These are phyloP conservation scores for Nyctanthes arbortristis DNA, from an alignment of 257 asterid genomes.

Conservation along the genomic window DNA sequence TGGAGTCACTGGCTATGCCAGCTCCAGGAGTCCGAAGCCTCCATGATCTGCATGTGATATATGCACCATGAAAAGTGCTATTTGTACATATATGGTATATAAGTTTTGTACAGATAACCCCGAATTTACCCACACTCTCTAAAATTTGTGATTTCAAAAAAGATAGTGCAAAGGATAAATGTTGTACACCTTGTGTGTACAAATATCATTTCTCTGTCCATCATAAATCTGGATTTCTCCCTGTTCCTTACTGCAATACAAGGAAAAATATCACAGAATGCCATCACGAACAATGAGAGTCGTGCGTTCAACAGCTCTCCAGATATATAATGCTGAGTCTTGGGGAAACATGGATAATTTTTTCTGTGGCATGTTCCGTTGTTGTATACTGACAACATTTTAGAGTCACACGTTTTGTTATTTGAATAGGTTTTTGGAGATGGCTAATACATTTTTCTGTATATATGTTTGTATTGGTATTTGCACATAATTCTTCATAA, in stretches of 20 bases:
- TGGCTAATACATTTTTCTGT: neutral
- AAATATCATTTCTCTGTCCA: too few relatives aligned
- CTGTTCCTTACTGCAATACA: too few relatives aligned
- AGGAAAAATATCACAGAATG: neutral
- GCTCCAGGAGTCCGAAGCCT: neutral
- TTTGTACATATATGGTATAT: too few relatives aligned
- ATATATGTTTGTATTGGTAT: neutral
- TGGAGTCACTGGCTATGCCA: neutral
- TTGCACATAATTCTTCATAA: neutral
- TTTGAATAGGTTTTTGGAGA: constrained; percentile 13
- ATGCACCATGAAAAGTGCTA: too few relatives aligned
- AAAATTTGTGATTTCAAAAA: too few relatives aligned
- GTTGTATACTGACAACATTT: neutral
- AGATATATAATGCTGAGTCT: neutral
- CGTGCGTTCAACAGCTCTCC: neutral
- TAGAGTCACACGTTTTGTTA: neutral
- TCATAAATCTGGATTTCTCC: neutral
- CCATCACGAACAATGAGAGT: neutral
- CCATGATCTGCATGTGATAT: neutral
- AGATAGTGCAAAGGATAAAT: too few relatives aligned
- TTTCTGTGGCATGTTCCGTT: neutral
- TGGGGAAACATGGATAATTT: neutral
- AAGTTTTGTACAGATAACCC: too few relatives aligned
- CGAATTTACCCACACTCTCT: too few relatives aligned
- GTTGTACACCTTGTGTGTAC: too few relatives aligned